These are phyloP conservation scores for Madurella fahalii DNA, from an alignment of 2,329 filamentous ascomycete species.

Conservation along the genomic window DNA sequence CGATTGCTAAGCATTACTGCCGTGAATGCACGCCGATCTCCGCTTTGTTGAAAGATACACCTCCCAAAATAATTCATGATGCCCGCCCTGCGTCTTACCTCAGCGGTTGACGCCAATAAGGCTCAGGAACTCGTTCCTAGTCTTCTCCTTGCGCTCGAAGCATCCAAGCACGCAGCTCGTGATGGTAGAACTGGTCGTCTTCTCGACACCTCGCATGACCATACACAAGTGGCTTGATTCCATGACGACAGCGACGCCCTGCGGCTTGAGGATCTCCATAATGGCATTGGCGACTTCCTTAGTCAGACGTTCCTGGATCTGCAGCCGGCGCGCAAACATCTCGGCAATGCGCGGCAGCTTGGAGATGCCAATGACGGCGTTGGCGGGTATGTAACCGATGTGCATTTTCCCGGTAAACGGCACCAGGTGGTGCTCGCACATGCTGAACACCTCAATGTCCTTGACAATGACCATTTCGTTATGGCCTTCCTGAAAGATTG, in stretches of 20 bases:
- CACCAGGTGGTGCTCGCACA: conserved; percentile 97
- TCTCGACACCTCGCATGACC: conserved; percentile 98
- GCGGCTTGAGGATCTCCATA: conserved; percentile 86
- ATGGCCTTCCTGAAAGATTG: conserved; percentile 94
- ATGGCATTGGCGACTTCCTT: conserved; percentile 94
- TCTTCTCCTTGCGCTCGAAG: conserved; percentile 89
- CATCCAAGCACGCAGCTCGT: conserved; percentile 98
- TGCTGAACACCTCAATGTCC: conserved; percentile 89
- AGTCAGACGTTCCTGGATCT: conserved; percentile 94
- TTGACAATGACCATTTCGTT: conserved; percentile 98
- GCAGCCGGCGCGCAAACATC: conserved; percentile 89
- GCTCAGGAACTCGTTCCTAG: conserved; percentile 90
- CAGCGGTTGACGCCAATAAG: conserved; percentile 60
- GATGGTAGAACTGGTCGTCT: conserved; percentile 80
- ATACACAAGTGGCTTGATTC: conserved; percentile 96
- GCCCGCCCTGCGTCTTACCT: background rate
- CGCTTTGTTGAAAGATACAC: conserved; percentile 19
- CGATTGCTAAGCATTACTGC: conserved; percentile 12
- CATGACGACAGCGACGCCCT: conserved; percentile 96
- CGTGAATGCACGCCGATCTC: conserved; percentile 1
- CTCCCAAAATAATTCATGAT: background rate
- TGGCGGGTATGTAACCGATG: conserved; percentile 92
- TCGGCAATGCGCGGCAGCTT: conserved; percentile 95
- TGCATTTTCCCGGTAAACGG: conserved; percentile 99
- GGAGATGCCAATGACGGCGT: conserved; percentile 89